Conservation (phyloP, 1,284 basidiomycete genomes). For the Chalciporus sp. region DNA sequence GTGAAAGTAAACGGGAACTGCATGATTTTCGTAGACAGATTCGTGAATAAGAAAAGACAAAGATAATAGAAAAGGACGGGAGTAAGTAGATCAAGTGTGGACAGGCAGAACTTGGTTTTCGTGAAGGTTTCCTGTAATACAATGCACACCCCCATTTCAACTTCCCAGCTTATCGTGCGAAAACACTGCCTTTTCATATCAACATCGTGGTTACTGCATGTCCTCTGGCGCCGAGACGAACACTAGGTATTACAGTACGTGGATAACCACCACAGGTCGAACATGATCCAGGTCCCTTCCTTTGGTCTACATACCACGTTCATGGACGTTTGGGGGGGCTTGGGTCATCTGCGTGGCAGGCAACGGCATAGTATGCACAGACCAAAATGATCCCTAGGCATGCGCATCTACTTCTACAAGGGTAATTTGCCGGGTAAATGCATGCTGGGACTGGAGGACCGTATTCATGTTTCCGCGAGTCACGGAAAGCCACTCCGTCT, state of each 20-base stretch:
- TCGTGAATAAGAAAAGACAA: conserved; percentile 2
- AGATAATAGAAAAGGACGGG: neutral
- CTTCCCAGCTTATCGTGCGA: neutral
- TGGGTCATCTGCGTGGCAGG: too few species aligned
- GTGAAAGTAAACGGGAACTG: conserved; percentile 69
- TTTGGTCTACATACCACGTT: too few species aligned
- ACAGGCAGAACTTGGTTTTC: neutral
- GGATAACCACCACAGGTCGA: too few species aligned
- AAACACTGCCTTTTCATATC: neutral
- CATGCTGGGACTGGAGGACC: too few species aligned
- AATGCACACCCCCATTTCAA: neutral
- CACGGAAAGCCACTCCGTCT: too few species aligned
- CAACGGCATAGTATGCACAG: neutral
- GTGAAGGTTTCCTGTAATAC: neutral
- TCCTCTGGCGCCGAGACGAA: too few species aligned
- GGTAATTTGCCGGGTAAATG: too few species aligned
- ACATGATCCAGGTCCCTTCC: too few species aligned
- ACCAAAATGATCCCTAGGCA: neutral
- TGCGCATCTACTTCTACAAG: neutral
- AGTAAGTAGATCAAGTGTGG: neutral
- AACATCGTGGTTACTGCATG: neutral
- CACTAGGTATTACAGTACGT: too few species aligned
- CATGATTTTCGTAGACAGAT: conserved; percentile 39
- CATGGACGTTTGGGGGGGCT: too few species aligned
- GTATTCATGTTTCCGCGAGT: too few species aligned